Evolutionary conservation across 306 rosid species (phyloP).

Genomic region (Trifolium pratense): DNA sequence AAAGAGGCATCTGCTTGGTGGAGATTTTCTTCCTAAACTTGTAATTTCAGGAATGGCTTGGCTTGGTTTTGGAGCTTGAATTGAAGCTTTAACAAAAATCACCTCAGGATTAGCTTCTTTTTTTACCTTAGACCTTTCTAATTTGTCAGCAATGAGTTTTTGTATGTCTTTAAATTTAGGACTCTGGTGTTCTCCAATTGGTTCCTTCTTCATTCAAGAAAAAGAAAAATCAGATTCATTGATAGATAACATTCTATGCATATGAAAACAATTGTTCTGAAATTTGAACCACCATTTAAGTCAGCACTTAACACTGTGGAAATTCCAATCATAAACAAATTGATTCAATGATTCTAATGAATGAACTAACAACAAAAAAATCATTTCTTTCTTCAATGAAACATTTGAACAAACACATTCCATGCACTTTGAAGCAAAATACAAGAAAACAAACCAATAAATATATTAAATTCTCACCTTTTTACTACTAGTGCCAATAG

Average conservation of each 20-base stretch:
- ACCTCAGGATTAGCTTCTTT: slow-evolving; percentile 52
- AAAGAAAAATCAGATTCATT: slow-evolving; percentile 34
- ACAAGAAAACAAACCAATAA: slow-evolving; percentile 12
- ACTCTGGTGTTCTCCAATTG: slow-evolving; percentile 58
- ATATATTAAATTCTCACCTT: slow-evolving; percentile 52
- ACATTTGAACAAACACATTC: slow-evolving; percentile 11
- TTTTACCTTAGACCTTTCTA: slow-evolving; percentile 58
- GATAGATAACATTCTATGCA: not conserved
- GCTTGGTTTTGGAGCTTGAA: slow-evolving; percentile 40
- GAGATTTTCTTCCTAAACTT: slow-evolving; percentile 47
- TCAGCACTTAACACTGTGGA: slow-evolving; percentile 7
- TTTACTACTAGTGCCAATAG: slow-evolving; percentile 36
- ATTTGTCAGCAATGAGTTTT: slow-evolving; percentile 78
- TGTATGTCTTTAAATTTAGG: slow-evolving; percentile 72
- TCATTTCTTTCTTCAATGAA: no score
- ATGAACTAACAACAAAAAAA: slow-evolving; percentile 1
- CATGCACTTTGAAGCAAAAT: slow-evolving; percentile 10
- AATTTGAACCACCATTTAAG: not conserved
- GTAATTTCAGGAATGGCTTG: slow-evolving; percentile 43
- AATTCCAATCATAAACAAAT: slow-evolving; percentile 29
- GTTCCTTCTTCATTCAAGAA: slow-evolving; percentile 53
- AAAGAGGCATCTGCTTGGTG: slow-evolving; percentile 42
- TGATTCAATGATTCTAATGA: slow-evolving; percentile 12
- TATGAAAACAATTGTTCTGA: slow-evolving; percentile 3
- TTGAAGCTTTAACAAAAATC: slow-evolving; percentile 41